phyloP scores from a whole-genome alignment of 2,329 filamentous ascomycete species.

The Aschersonia sp. region DNA sequence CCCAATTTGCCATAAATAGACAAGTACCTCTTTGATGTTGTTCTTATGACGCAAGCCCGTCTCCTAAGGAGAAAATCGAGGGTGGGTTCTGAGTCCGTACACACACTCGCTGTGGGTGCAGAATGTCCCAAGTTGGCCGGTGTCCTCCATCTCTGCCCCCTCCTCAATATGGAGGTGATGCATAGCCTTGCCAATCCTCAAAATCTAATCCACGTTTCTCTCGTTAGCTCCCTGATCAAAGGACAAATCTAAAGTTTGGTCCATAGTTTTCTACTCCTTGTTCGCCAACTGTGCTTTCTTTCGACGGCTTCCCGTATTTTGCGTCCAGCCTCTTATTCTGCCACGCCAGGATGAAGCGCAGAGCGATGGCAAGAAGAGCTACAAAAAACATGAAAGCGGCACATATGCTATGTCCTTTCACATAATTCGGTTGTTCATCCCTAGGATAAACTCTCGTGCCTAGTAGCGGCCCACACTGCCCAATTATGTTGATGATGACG shows the following conservation, averaged over 20 bases:
- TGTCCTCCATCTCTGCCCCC: too few relatives aligned
- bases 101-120: too few relatives aligned
- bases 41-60: too few relatives aligned
- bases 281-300: background rate
- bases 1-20: too few relatives aligned
- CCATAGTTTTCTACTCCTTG: conserved; percentile 4
- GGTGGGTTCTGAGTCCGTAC: too few relatives aligned
- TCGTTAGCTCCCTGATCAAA: background rate
- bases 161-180: too few relatives aligned
- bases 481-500: conserved; percentile 3
- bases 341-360: background rate
- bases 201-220: background rate
- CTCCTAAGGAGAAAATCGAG: too few relatives aligned
- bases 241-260: conserved; percentile 3
- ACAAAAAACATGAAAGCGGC: conserved; percentile 6
- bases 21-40: too few relatives aligned
- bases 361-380: conserved; percentile 4
- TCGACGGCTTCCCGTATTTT: background rate
- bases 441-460: conserved; percentile 4
- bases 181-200: background rate
- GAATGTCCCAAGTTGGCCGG: too few relatives aligned
- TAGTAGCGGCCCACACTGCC: conserved; percentile 5
- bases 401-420: conserved; percentile 2
- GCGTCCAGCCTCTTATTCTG: conserved; percentile 6
- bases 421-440: conserved; percentile 1